phyloP scores from a whole-genome alignment of 1,284 basidiomycete species.

The Retiboletus fuscus region DNA sequence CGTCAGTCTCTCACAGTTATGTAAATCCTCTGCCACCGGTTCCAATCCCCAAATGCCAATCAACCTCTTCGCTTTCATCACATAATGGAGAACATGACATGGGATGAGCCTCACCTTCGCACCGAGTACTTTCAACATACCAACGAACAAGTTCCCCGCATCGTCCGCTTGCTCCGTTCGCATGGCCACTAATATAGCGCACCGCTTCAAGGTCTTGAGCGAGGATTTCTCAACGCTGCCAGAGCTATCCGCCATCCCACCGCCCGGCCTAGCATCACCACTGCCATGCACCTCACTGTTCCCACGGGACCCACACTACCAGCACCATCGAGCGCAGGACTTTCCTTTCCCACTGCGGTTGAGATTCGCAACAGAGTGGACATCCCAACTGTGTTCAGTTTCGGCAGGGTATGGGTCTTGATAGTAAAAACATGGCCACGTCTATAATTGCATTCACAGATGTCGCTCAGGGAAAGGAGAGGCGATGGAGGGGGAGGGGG shows the following conservation, averaged over 20 bases:
- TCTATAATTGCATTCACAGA: too few species aligned
- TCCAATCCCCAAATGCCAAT: slow-evolving; percentile 13
- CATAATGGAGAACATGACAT: background rate
- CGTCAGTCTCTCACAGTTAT: too few species aligned
- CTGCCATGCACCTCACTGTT: slow-evolving; percentile 27
- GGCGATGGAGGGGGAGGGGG: too few species aligned
- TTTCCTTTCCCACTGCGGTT: too few species aligned
- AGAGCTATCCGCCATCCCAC: slow-evolving; percentile 35
- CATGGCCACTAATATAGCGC: slow-evolving; percentile 91
- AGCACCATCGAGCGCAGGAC: slow-evolving; percentile 9
- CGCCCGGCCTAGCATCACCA: slow-evolving; percentile 37
- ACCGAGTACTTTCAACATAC: slow-evolving; percentile 85
- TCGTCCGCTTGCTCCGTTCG: slow-evolving; percentile 88
- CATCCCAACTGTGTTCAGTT: slow-evolving; percentile 35
- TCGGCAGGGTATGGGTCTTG: slow-evolving; percentile 55
- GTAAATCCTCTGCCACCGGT: too few species aligned
- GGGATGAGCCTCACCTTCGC: slow-evolving; percentile 73
- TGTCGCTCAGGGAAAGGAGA: too few species aligned
- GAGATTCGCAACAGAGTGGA: too few species aligned
- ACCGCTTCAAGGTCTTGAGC: too few species aligned
- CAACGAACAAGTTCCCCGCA: slow-evolving; percentile 83
- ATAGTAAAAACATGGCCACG: too few species aligned
- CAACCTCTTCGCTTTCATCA: slow-evolving; percentile 6
- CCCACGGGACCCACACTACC: slow-evolving; percentile 32
- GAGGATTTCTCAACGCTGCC: slow-evolving; percentile 22